A percentile compares a stretch with the other conserved stretches of the same genome.
These are phyloP conservation scores for Kokia cookei DNA, from an alignment of 441 rosid genomes.

Conservation along the genomic window DNA sequence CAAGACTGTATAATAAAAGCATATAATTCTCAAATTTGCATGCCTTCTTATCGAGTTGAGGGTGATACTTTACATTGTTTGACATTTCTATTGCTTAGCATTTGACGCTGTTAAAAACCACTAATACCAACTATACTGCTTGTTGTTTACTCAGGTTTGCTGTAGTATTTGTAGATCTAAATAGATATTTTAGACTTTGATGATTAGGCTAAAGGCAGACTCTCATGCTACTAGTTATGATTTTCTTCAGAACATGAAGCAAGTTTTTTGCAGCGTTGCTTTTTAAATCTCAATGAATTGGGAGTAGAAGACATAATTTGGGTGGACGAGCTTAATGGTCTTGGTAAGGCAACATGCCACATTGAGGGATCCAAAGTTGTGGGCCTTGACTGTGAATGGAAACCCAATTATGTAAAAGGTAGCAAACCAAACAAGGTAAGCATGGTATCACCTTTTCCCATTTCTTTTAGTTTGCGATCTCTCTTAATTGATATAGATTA, in stretches of 20 bases:
- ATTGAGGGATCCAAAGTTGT: slow-evolving; percentile 72
- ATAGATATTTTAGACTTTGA: background rate
- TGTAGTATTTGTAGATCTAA: background rate
- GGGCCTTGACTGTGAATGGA: slow-evolving; percentile 97
- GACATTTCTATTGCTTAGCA: background rate
- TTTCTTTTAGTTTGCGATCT: background rate
- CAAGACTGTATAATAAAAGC: background rate
- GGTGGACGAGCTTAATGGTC: slow-evolving; percentile 66
- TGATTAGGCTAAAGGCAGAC: background rate
- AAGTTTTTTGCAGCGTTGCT: slow-evolving; percentile 32
- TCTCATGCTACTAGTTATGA: slow-evolving; percentile 17
- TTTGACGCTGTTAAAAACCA: background rate
- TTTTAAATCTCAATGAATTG: slow-evolving; percentile 61
- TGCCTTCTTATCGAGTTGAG: background rate
- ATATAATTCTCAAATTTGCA: background rate
- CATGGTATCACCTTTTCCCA: slow-evolving; percentile 4
- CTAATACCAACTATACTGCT: background rate
- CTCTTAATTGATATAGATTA: background rate
- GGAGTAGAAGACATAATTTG: slow-evolving; percentile 54
- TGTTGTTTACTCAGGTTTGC: background rate
- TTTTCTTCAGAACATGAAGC: slow-evolving; percentile 50
- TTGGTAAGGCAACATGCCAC: slow-evolving; percentile 42
- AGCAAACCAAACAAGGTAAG: slow-evolving; percentile 72
- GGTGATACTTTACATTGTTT: background rate
- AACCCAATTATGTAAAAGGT: slow-evolving; percentile 76